Base-by-base conservation (phyloP, 305 asterid species). In the Petunia hybrid region DNA sequence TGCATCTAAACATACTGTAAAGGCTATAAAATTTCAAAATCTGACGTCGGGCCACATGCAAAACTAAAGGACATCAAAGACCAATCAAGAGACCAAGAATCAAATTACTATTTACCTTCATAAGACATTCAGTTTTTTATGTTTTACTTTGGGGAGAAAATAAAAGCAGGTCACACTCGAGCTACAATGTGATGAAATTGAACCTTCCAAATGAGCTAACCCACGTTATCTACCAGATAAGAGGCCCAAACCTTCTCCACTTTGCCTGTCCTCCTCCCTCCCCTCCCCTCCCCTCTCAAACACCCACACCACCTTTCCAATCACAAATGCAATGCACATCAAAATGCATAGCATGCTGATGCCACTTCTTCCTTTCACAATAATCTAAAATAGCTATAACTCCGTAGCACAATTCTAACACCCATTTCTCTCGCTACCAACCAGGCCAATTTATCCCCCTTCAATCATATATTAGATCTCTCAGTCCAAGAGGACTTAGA, bases 241-340 rank as follows among this genome's bases (percentile, higher is more conserved):
- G n/a, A 31, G 78, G 62, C 78, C 46, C 59, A 71, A 57, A 48
- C 45, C 60, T 71, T 12, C 77, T 48, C 78, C 45, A 22, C 60
- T 31, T 70, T n/a, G 41, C 40, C 16, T 43, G 8, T 3, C 59
- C 76, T 69, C 40, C 76, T 7, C 9, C 76, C 41, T 2, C 2
- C 40, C 76, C 14, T 22, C 76, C 41, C 5, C 2, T 70, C 39
- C 61, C 7, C 36, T 9, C 77, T 70, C 77, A 70, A 43, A 53
- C 59, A 22, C n/a, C 41, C 4, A 1, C 76, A 22, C 22, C 59
- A 70, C 61, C 43, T 16, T 22, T 39, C 43, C 77, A 70, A 70
- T 39, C 60, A 1, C 77, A 70, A 46, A 43, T 35, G 46, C 6
- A 22, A 45, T 31, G 60, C 57, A 70, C 77, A 10, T 70, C 16